Percentiles rank a stretch among this genome's conserved stretches.
phyloP scores from a whole-genome alignment of 345 rosid species.

The Sisymbrium altissimum region DNA sequence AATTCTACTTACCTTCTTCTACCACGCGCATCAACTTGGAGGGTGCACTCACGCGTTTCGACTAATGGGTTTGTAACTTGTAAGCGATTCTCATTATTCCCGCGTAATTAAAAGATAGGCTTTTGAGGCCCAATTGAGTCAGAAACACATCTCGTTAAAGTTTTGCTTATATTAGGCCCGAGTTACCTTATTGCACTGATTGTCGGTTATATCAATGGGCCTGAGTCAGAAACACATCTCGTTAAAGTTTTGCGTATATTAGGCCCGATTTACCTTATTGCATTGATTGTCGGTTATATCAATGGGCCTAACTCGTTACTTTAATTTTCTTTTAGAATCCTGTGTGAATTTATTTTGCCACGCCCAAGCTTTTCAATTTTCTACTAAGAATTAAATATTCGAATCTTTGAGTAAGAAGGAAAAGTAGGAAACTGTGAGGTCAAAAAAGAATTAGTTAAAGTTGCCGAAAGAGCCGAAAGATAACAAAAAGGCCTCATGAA shows the following conservation, averaged over 20 bases:
- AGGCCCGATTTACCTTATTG: not conserved
- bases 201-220: not conserved
- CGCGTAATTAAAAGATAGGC: not conserved
- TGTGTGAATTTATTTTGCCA: not conserved
- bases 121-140: not conserved
- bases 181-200: not conserved
- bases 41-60: not conserved
- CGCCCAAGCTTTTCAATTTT: not conserved
- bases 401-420: not conserved
- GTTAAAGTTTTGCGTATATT: not conserved
- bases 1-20: not conserved
- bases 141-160: not conserved
- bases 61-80: not conserved
- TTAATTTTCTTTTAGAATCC: not conserved
- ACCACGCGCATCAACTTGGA: slow-evolving; percentile 12
- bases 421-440: not conserved
- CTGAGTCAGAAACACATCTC: not conserved
- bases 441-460: slow-evolving; percentile 1
- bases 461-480: slow-evolving; percentile 11
- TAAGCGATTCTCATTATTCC: not conserved
- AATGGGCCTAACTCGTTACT: not conserved
- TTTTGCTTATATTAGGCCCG: not conserved
- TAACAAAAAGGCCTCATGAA: not conserved
- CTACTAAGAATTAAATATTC: not conserved
- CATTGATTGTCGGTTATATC: not conserved